These are phyloP conservation scores for Naganishia vishniacii DNA, from an alignment of 768 basidiomycete genomes.

Conservation along the genomic window DNA sequence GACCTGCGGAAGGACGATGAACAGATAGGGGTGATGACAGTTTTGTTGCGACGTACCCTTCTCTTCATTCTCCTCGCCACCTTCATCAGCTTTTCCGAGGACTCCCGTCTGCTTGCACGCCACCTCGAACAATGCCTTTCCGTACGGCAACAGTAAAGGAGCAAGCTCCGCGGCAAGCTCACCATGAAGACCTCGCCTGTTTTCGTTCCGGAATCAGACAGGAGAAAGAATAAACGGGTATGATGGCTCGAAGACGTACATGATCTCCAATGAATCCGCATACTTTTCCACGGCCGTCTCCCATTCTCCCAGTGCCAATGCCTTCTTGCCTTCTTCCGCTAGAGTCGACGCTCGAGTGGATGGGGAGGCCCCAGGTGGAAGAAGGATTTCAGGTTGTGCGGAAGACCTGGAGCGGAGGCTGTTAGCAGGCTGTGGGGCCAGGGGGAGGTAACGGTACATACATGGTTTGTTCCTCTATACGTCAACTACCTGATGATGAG, in stretches of 20 bases:
- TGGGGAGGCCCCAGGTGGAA: not conserved
- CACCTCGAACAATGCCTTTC: conserved; percentile 86
- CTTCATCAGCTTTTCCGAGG: conserved; percentile 54
- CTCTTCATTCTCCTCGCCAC: conserved; percentile 53
- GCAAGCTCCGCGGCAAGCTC: conserved; percentile 79
- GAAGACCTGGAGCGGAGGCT: not conserved
- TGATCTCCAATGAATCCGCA: conserved; percentile 44
- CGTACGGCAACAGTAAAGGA: conserved; percentile 83
- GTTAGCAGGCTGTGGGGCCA: not conserved
- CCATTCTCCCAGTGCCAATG: conserved; percentile 46
- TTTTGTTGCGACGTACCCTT: conserved; percentile 62
- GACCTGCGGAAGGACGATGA: not conserved
- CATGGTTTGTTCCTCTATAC: too few species aligned
- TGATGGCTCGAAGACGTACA: conserved; percentile 34
- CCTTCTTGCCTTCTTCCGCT: conserved; percentile 45
- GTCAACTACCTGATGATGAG: too few species aligned
- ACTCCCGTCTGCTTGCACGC: conserved; percentile 80
- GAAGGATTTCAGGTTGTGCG: not conserved
- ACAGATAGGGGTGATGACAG: too few species aligned
- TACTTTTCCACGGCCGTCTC: conserved; percentile 45
- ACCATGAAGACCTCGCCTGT: conserved; percentile 52
- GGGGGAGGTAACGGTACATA: too few species aligned
- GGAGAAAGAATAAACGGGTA: not conserved
- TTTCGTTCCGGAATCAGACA: not conserved
- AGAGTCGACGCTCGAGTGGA: conserved; percentile 22